Base-by-base conservation (phyloP, 176 grass and related monocot species). In the Themeda triandra region DNA sequence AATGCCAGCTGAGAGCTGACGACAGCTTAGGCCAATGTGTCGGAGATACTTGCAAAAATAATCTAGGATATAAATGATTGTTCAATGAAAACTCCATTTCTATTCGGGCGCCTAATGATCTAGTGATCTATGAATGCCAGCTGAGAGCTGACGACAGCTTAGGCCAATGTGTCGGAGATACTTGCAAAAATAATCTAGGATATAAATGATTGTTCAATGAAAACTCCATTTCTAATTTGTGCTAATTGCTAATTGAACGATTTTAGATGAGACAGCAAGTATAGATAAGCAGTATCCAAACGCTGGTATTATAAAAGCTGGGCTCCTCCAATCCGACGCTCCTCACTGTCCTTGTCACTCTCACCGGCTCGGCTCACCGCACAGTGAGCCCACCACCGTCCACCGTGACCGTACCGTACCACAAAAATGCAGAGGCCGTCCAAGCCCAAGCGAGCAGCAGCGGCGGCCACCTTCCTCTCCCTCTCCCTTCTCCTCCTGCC, bases 401-500 rank as follows among this genome's bases (percentile, higher is more conserved):
- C 70, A 51, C 71, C 37, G 69, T 71, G 17, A 51, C 71, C 37
- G 69, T 71, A 28, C 40, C 2, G 63, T 30, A 76, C 49, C 73
- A 35, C 18, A 36, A 75, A 75, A 76, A 75, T 41, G 63, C 36
- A 2, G 19, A n/a, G 54, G 25, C 60, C 60, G 11, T 13, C 62
- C 60, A 27, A 12, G 23, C n/a, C 59, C 59, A 64, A 15, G 24
- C 25, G 65, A 78, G 37, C 21, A 54, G 71, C 69, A 4, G 54
- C 44, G 40, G 8, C 67, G 30, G 41, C 58, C 75, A 87, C 13
- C 71, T 73, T 14, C 63, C 83, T 77, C 3, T 68, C 46, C 2
- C 76, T 82, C 37, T 65, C 21, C 69, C 29, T 66, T 30, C 44
- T 86, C 15, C 71, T 94, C 73, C 23, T 87, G 42, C 64, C 83